Percentiles rank a stretch among this genome's conserved stretches.
These are phyloP conservation scores for Sclerotiophoma versabilis DNA, from an alignment of 2,329 filamentous ascomycete genomes.

Conservation along the genomic window DNA sequence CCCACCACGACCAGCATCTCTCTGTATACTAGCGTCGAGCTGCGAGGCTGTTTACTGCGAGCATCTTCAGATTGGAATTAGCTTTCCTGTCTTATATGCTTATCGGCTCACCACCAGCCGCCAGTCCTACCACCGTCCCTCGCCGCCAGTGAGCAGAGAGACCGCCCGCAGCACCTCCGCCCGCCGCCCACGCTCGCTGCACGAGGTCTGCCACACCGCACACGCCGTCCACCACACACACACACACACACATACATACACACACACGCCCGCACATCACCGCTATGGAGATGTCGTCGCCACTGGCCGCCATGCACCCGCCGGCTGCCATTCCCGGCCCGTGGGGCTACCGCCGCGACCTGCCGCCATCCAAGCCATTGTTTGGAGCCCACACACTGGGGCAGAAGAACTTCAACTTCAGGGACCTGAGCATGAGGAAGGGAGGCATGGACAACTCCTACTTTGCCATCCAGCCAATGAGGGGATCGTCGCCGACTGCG, in stretches of 20 bases:
- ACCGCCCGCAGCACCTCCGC: constrained; percentile 19
- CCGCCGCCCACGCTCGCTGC: constrained; percentile 35
- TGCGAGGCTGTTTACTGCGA: constrained; percentile 35
- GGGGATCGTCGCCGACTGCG: constrained; percentile 87
- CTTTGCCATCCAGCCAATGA: constrained; percentile 78
- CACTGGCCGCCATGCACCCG: constrained; percentile 90
- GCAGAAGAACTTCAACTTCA: constrained; percentile 76
- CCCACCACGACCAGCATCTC: constrained; percentile 25
- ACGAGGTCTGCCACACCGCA: constrained; percentile 17
- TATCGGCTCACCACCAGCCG: constrained; percentile 34
- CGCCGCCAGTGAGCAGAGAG: constrained; percentile 28
- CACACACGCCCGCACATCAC: constrained; percentile 73
- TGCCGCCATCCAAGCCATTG: constrained; percentile 60
- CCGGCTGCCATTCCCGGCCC: constrained; percentile 64
- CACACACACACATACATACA: background rate
- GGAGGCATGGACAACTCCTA: constrained; percentile 69
- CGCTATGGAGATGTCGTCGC: constrained; percentile 92
- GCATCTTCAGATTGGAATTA: constrained; percentile 52
- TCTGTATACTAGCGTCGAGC: constrained; percentile 18
- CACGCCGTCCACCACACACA: constrained; percentile 42
- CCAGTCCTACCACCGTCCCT: constrained; percentile 27
- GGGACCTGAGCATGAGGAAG: constrained; percentile 74
- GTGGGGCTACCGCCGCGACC: constrained; percentile 68
- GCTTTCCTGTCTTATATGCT: constrained; percentile 50
- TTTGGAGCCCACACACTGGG: constrained; percentile 65